Evolutionary conservation across 23 red algal genomes (phyloP).

Genomic region (Gracilariopsis chorda): DNA sequence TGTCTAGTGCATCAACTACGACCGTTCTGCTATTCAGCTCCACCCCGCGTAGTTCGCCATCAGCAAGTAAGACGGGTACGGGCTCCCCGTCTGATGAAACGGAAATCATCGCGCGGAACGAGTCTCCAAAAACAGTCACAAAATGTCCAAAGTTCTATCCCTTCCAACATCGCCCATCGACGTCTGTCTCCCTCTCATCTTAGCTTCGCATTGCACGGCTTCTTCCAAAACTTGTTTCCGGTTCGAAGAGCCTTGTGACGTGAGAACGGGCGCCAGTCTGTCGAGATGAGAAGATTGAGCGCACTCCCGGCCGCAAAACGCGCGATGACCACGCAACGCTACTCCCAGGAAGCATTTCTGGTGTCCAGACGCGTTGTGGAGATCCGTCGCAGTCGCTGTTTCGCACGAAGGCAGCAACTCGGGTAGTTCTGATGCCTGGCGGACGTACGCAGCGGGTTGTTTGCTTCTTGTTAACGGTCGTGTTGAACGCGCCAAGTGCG

Average conservation of each 20-base stretch:
- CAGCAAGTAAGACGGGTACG: background rate
- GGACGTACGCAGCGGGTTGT: too few species aligned
- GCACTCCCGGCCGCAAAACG: background rate
- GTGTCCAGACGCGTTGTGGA: too few species aligned
- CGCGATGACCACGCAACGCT: background rate
- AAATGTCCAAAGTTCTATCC: background rate
- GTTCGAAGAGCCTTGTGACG: background rate
- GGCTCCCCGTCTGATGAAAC: background rate
- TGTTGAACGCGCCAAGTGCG: too few species aligned
- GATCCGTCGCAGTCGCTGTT: too few species aligned
- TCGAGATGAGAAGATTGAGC: constrained; percentile 41
- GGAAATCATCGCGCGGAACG: background rate
- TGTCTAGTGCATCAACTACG: background rate
- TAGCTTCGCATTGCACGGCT: background rate
- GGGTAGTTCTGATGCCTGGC: too few species aligned
- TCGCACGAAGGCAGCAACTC: too few species aligned
- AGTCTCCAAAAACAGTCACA: constrained; percentile 31
- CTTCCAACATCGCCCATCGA: background rate
- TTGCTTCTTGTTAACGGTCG: too few species aligned
- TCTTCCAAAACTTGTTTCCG: background rate
- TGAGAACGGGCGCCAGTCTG: constrained; percentile 6
- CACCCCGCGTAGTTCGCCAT: background rate
- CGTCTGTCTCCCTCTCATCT: background rate
- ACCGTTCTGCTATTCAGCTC: background rate
- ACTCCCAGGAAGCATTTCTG: background rate